Conservation (phyloP, 208 protist species). For the Leishmania martiniquensis region DNA sequence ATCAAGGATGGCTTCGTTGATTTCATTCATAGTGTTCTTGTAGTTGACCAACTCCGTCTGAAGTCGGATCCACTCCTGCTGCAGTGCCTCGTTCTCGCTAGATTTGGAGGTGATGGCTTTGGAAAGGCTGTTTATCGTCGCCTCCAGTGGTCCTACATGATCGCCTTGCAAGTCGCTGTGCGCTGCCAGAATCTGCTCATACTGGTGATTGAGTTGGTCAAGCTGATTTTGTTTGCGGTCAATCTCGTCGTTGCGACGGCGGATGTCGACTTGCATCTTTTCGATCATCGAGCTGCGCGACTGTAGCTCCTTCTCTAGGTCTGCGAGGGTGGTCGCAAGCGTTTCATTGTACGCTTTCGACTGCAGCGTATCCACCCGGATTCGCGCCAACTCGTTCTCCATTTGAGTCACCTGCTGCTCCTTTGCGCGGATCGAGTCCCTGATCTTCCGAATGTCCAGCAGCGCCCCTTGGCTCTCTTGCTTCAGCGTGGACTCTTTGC, state of each 20-base stretch:
- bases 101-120: conserved; percentile 92
- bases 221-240: conserved; percentile 97
- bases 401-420: conserved; percentile 94
- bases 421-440: conserved; percentile 88
- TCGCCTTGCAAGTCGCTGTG: conserved; percentile 73
- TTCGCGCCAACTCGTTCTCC: conserved; percentile 96
- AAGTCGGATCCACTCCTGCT: conserved; percentile 95
- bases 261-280: conserved; percentile 95
- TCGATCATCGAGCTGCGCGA: conserved; percentile 92
- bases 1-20: conserved; percentile 90
- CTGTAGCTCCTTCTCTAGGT: conserved; percentile 93
- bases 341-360: conserved; percentile 93
- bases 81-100: conserved; percentile 91
- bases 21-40: conserved; percentile 89
- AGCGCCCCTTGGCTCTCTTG: conserved; percentile 90
- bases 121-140: conserved; percentile 95
- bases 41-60: conserved; percentile 95
- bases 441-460: conserved; percentile 93
- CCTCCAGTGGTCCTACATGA: conserved; percentile 94
- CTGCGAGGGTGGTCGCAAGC: conserved; percentile 81
- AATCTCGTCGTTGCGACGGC: conserved; percentile 95
- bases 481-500: conserved; percentile 93
- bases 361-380: conserved; percentile 95
- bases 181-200: conserved; percentile 82
- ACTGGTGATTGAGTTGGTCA: conserved; percentile 95